These are phyloP conservation scores for Penicillium silybi DNA, from an alignment of 495 filamentous ascomycete genomes.

Conservation along the genomic window DNA sequence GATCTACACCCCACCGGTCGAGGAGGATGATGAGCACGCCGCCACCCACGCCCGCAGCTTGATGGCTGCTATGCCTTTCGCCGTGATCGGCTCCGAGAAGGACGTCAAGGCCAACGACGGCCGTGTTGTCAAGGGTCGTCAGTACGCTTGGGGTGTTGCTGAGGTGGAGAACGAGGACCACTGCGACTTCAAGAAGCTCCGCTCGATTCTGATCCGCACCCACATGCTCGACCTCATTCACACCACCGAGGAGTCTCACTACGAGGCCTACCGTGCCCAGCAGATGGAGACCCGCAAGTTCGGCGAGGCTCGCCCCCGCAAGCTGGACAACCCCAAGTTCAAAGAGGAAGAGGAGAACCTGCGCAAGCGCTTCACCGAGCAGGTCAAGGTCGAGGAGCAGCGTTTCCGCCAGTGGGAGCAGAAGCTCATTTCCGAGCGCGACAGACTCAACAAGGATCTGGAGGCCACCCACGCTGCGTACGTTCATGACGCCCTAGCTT, in stretches of 20 bases:
- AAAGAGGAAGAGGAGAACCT: slow-evolving; percentile 99
- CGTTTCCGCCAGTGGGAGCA: slow-evolving; percentile 99
- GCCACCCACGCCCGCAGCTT: slow-evolving; percentile 89
- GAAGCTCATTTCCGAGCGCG: slow-evolving; percentile 96
- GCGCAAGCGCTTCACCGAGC: slow-evolving; percentile 98
- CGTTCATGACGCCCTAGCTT: slow-evolving; percentile 21
- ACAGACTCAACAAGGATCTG: slow-evolving; percentile 98
- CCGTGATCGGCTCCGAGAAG: slow-evolving; percentile 98
- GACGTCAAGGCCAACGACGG: slow-evolving; percentile 95
- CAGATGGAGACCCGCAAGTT: slow-evolving; percentile 99
- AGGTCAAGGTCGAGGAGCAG: slow-evolving; percentile 99
- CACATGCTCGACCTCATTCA: slow-evolving; percentile 99
- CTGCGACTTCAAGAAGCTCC: slow-evolving; percentile 99
- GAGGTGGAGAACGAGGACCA: slow-evolving; percentile 99
- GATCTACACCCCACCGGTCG: slow-evolving; percentile 95
- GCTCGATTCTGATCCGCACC: slow-evolving; percentile 97
- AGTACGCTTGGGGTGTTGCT: slow-evolving; percentile 98
- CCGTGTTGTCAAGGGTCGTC: slow-evolving; percentile 95
- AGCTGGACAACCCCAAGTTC: slow-evolving; percentile 99
- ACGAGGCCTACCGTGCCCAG: slow-evolving; percentile 96
- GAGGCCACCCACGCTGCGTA: slow-evolving; percentile 94
- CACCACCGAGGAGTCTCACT: slow-evolving; percentile 98
- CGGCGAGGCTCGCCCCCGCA: slow-evolving; percentile 91
- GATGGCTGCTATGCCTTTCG: slow-evolving; percentile 96
- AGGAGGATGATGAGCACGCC: slow-evolving; percentile 96